A percentile compares a stretch with the other conserved stretches of the same genome.
phyloP scores from a whole-genome alignment of 768 basidiomycete species.

The Tulasnella sp. region DNA sequence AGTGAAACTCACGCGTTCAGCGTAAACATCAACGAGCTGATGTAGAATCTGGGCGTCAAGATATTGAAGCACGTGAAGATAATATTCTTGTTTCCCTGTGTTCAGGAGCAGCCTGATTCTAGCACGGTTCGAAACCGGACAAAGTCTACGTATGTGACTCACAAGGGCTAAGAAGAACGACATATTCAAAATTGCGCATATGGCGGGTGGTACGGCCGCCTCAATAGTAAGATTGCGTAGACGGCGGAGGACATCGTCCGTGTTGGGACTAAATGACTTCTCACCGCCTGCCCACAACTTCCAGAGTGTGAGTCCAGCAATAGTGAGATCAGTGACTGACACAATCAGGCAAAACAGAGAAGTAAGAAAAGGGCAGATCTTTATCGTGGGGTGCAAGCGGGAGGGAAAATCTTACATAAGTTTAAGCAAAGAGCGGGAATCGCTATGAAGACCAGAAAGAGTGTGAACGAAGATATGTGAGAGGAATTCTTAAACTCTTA shows the following conservation, averaged over 20 bases:
- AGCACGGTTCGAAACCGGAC: neutral
- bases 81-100: neutral
- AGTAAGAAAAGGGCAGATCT: neutral
- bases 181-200: neutral
- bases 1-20: neutral
- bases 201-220: conserved; percentile 4
- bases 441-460: neutral
- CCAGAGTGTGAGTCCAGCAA: neutral
- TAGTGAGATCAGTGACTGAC: neutral
- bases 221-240: neutral
- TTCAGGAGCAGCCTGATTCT: neutral
- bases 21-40: conserved; percentile 1
- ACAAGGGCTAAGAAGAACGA: neutral
- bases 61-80: neutral
- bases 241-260: neutral
- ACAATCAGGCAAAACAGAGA: neutral
- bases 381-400: neutral
- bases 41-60: neutral
- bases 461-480: neutral
- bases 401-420: neutral
- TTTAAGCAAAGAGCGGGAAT: conserved; percentile 1
- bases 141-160: neutral
- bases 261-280: neutral
- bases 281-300: neutral
- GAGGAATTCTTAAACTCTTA: neutral